Base-by-base conservation (phyloP, 2,329 filamentous ascomycete species). In the Aureobasidium leucospermi region DNA sequence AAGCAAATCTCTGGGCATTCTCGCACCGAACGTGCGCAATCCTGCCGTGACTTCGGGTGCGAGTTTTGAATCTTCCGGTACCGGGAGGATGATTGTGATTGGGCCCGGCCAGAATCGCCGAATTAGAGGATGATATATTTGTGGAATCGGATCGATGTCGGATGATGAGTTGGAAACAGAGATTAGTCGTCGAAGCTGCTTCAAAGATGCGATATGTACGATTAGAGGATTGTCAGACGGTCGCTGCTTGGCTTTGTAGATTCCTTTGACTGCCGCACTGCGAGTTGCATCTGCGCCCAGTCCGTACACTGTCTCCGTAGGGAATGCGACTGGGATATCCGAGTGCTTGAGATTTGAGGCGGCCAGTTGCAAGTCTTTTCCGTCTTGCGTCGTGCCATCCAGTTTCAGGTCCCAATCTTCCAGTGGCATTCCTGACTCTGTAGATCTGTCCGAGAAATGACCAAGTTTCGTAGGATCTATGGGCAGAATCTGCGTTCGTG, bases 261-360 rank as follows among this genome's bases (percentile, higher is more conserved):
- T 99, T n/a, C 91, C 92, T 68, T 82, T 85, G 6, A 97, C 93
- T 1, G 93, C 88, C 28, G 77, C 79, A 67, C 86, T 90, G 67
- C 90, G 84, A 29, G 92, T 97, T 10, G 94, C 94, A 75, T 97
- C 94, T 13, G 94, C 94, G n/a, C 91, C 94, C 7, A 99, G 81
- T 0, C 94, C 94, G 71, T 99, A 99, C 0, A 99, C 94, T 0
- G 94, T 99, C 75, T 99, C 94, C 0, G 94, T 99, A 0, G 94
- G 94, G 70, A 99, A 99, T 1, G 90, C 94, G 49, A 99, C 90
- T 4, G 94, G 94, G 3, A 81, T 81, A 69, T 89, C 81, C 55
- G 81, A 85, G 16, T 79, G 78, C 55, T 78, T 81, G 38, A 96
- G 77, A 64, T 85, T 80, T 11, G 79, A 70, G 2, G 89, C 90